Evolutionary conservation across 192 early-diverging fungal genomes (phyloP).

Genomic region (Geosiphon pyriformis): DNA sequence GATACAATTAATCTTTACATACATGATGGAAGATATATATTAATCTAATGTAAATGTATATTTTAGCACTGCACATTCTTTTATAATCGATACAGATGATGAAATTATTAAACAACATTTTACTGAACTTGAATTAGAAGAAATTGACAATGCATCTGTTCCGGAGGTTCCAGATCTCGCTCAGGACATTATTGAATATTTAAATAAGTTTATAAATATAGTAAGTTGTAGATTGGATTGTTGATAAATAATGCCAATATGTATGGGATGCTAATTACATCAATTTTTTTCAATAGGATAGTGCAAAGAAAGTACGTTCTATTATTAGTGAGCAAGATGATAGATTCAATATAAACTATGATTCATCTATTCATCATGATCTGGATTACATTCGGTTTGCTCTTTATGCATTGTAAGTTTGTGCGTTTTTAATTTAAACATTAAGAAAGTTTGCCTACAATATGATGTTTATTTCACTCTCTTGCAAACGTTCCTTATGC

Average conservation of each 20-base stretch:
- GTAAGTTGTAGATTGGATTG: background rate
- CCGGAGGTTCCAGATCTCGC: background rate
- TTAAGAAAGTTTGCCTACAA: background rate
- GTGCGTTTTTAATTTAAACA: background rate
- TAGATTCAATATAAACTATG: background rate
- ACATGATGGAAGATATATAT: background rate
- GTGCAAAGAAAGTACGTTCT: background rate
- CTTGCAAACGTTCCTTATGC: slow-evolving; percentile 3
- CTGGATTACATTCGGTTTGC: slow-evolving; percentile 18
- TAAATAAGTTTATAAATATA: background rate
- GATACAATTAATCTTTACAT: background rate
- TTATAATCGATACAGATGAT: slow-evolving; percentile 19
- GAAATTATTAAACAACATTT: slow-evolving; percentile 6
- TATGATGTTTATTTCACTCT: background rate
- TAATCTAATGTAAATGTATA: background rate
- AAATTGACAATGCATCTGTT: slow-evolving; percentile 10
- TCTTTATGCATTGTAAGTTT: slow-evolving; percentile 20
- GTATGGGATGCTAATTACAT: background rate
- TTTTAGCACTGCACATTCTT: slow-evolving; percentile 15
- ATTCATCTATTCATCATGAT: too few species aligned
- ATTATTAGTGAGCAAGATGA: background rate
- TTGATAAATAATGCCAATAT: background rate
- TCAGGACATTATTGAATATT: background rate
- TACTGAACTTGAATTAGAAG: slow-evolving; percentile 1
- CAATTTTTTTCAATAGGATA: background rate